These are phyloP conservation scores for Syzygium jambos DNA, from an alignment of 345 rosid genomes.

Conservation along the genomic window DNA sequence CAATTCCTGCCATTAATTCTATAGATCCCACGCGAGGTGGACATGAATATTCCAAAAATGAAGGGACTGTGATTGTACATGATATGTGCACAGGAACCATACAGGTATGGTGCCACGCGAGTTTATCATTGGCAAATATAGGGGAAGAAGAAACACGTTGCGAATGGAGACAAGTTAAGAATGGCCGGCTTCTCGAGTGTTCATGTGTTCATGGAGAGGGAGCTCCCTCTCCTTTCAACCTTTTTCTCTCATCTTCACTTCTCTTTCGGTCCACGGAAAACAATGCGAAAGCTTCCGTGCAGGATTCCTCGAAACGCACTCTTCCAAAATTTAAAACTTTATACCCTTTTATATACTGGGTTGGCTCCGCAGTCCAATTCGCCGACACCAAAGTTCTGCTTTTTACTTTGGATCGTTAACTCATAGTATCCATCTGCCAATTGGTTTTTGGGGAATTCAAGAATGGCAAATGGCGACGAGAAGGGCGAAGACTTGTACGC, in stretches of 20 bases:
- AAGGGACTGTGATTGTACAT: too few species aligned
- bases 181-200: neutral
- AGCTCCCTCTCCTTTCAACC: neutral
- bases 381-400: neutral
- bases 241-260: neutral
- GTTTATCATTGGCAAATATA: neutral
- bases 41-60: neutral
- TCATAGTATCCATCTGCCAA: neutral
- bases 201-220: neutral
- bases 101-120: too few species aligned
- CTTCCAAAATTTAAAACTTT: neutral
- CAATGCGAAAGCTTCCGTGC: neutral
- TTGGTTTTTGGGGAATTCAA: neutral
- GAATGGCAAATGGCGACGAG: slow-evolving; percentile 28
- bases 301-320: neutral
- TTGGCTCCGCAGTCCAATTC: neutral
- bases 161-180: neutral
- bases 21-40: neutral
- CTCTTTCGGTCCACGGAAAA: neutral
- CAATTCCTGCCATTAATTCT: neutral
- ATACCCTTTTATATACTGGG: neutral
- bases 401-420: neutral
- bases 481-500: slow-evolving; percentile 48
- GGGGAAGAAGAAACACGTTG: neutral
- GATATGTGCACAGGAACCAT: too few species aligned